A percentile compares a stretch with the other conserved stretches of the same genome.
phyloP scores from a whole-genome alignment of 768 basidiomycete genomes.

The Termitomyces sp. region DNA sequence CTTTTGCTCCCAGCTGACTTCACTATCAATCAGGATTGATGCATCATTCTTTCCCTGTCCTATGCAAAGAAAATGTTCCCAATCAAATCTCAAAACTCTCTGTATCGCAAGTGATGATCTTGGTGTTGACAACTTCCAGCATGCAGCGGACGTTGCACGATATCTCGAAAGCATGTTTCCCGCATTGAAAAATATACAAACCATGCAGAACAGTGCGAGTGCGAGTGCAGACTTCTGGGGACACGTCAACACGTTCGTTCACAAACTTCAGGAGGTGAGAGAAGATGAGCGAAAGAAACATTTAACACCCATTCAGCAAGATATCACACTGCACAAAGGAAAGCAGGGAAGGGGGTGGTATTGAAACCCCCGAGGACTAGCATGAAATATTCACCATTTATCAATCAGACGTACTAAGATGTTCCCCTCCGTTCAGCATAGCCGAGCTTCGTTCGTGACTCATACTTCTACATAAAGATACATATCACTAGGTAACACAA shows the following conservation, averaged over 20 bases:
- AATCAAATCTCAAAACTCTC: neutral
- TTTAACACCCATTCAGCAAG: too few relatives aligned
- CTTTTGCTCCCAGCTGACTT: neutral
- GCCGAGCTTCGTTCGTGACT: too few relatives aligned
- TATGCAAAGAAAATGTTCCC: neutral
- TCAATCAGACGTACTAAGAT: too few relatives aligned
- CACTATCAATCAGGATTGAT: neutral
- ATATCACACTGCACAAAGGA: too few relatives aligned
- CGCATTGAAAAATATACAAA: neutral
- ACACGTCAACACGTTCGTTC: neutral
- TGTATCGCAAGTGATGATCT: neutral
- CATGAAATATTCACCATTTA: too few relatives aligned
- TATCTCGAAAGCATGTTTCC: neutral
- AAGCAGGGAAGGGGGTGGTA: too few relatives aligned
- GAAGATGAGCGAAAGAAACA: neutral
- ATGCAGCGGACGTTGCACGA: neutral
- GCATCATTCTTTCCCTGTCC: neutral
- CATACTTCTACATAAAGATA: too few relatives aligned
- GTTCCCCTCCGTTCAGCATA: too few relatives aligned
- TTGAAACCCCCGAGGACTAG: too few relatives aligned
- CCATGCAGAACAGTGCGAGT: neutral
- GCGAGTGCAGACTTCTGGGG: neutral
- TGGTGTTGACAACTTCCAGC: neutral
- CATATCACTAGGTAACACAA: too few relatives aligned
- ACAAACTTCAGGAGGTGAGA: neutral